Evolutionary conservation across 1,139 yeast genomes (phyloP), one percentile per base, ranked within the genome.

Genomic region (Pichia inconspicua): DNA sequence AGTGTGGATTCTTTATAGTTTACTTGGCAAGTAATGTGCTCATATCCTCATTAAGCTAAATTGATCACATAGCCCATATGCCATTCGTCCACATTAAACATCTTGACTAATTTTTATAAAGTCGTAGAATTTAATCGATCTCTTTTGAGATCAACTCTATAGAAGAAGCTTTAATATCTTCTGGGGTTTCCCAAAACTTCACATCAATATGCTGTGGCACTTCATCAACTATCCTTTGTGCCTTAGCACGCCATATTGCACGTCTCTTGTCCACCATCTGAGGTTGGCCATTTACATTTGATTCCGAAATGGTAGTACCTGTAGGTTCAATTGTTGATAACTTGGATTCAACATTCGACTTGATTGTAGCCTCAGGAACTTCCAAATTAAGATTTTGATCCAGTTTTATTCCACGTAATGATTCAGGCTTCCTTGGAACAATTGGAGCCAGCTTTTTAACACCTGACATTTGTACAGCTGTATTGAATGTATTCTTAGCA

Each of bases 191-290:
- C 67, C 69, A 67, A 42, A 67, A 60, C 46, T 52, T 57, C 44
- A 67, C 55, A 12, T 56, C 61, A 25, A 64, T 58, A 37, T 58
- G 50, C 57, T 67, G 68, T 14, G 74, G 73, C 42, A 78, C 64
- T 19, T 57, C 62, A 41, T 66, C 64, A 14, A 71, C 53, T 2
- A 75, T 71, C 4, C 63, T 55, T 22, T 69, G 59, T 2, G 74
- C 68, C 50, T 78, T 65, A 41, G 67, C 68, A 32, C 73, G 68
- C 82, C 83, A 78, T 27, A 64, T 54, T 1, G 76, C 75, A 1
- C 78, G 80, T 45, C 63, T 68, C 46, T 63, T 67, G 59, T 79
- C 84, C 9, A 42, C 41, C 11, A 42, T 15, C 10, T 48, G 50
- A 22, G 37, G 22, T 14, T 15, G 22, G 55, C 46, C 5, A 43